Percentiles rank a stretch among this genome's conserved stretches.
Conservation (phyloP, 441 rosid genomes). For the Breynia disticha region DNA sequence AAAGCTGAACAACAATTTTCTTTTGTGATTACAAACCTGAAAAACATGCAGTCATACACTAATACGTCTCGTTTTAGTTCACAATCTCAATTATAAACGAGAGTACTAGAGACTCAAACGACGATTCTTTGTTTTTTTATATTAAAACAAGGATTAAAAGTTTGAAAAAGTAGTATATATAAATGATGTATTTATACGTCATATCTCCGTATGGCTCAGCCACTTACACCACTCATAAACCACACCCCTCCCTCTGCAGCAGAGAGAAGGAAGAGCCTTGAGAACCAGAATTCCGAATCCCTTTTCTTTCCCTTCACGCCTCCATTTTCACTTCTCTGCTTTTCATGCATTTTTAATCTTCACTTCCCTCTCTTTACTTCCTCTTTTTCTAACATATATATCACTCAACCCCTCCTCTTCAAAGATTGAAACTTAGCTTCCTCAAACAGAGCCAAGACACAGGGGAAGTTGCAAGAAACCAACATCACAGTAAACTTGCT, state of each 20-base stretch:
- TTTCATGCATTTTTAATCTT: not conserved
- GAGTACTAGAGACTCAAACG: too few species aligned
- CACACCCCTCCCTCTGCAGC: conserved; percentile 1
- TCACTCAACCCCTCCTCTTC: conserved; percentile 3
- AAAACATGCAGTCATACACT: too few species aligned
- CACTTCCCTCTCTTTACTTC: not conserved
- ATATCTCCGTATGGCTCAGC: conserved; percentile 3
- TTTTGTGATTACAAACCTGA: too few species aligned
- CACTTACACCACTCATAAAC: not conserved
- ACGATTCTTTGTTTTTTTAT: too few species aligned
- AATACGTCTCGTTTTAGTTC: too few species aligned
- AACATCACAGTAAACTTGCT: too few species aligned
- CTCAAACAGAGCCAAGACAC: conserved; percentile 6
- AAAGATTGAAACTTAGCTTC: not conserved
- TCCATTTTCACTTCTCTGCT: conserved; percentile 15
- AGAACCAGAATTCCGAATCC: conserved; percentile 21
- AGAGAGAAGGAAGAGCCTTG: conserved; percentile 18
- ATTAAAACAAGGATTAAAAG: too few species aligned
- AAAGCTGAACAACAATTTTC: too few species aligned
- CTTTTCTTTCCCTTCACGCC: conserved; percentile 45
- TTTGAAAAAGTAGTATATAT: not conserved
- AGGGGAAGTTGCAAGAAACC: not conserved
- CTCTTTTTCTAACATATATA: not conserved
- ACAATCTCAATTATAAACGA: too few species aligned
- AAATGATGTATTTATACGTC: conserved; percentile 11